Conservation (phyloP, 495 filamentous ascomycete species). For the Terfezia claveryi region DNA sequence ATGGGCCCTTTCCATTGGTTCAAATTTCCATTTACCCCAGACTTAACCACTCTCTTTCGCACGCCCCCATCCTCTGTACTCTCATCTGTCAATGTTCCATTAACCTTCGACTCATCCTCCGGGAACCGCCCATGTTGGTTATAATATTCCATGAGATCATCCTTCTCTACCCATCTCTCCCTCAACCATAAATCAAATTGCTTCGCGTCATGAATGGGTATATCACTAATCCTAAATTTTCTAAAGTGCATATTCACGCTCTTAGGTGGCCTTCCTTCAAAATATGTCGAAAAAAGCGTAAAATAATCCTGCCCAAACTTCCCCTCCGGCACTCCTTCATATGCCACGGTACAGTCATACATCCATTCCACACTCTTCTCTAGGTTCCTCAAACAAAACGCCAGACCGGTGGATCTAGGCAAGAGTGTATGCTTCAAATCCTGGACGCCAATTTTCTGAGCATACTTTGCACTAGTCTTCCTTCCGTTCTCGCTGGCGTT, state of each 20-base stretch:
- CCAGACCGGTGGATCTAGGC: slow-evolving; percentile 53
- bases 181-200: slow-evolving; percentile 53
- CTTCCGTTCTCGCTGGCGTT: slow-evolving; percentile 48
- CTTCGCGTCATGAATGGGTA: slow-evolving; percentile 40
- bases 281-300: slow-evolving; percentile 47
- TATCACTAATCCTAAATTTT: slow-evolving; percentile 40
- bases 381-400: slow-evolving; percentile 53
- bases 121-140: slow-evolving; percentile 48
- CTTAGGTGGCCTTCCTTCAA: slow-evolving; percentile 55
- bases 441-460: slow-evolving; percentile 40
- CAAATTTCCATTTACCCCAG: slow-evolving; percentile 1
- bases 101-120: slow-evolving; percentile 20
- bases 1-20: slow-evolving; percentile 18
- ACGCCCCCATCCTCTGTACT: slow-evolving; percentile 1
- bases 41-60: slow-evolving; percentile 2
- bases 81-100: slow-evolving; percentile 4
- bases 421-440: slow-evolving; percentile 48
- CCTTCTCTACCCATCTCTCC: slow-evolving; percentile 61
- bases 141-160: slow-evolving; percentile 50
- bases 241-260: slow-evolving; percentile 76
- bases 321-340: slow-evolving; percentile 56
- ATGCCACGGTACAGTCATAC: slow-evolving; percentile 70
- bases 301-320: slow-evolving; percentile 57
- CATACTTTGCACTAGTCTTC: slow-evolving; percentile 40
- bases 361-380: slow-evolving; percentile 50